A percentile compares a stretch with the other conserved stretches of the same genome.
Conservation (phyloP, 805 yeast genomes). For the Saccharomycopsis amapae region DNA sequence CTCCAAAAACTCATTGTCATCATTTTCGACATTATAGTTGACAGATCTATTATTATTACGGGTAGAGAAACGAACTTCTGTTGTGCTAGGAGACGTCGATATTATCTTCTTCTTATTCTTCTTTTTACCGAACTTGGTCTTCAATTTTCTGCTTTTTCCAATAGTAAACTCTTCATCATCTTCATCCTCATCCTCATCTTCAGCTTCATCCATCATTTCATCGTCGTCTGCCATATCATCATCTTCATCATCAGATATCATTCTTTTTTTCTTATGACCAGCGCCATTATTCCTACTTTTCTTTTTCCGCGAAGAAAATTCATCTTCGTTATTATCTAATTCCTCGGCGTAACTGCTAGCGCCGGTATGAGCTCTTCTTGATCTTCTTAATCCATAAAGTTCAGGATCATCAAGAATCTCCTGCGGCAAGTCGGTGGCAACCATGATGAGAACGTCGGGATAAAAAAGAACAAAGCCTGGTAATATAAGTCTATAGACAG, state of each 20-base stretch:
- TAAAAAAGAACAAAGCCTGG: too few relatives aligned
- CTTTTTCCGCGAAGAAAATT: not conserved
- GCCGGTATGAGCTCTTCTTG: constrained; percentile 49
- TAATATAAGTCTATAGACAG: too few relatives aligned
- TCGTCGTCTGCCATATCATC: constrained; percentile 22
- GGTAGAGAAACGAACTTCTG: constrained; percentile 70
- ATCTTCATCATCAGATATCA: constrained; percentile 23
- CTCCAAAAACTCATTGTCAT: constrained; percentile 35
- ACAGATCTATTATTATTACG: constrained; percentile 59
- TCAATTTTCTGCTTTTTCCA: constrained; percentile 31
- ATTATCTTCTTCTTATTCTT: constrained; percentile 23
- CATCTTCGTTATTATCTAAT: constrained; percentile 24
- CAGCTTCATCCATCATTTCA: constrained; percentile 18
- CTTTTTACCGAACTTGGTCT: constrained; percentile 33
- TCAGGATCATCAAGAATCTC: constrained; percentile 69
- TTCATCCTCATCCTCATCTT: constrained; percentile 26
- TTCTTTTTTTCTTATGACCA: constrained; percentile 11
- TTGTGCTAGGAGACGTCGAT: constrained; percentile 24
- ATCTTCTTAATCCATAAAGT: constrained; percentile 74
- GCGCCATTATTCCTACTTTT: constrained; percentile 14
- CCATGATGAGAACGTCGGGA: constrained; percentile 4
- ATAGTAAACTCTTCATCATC: constrained; percentile 29
- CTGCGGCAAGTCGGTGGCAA: constrained; percentile 32
- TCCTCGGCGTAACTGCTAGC: constrained; percentile 23
- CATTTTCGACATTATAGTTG: constrained; percentile 69